phyloP scores from a whole-genome alignment of 106 monocot species.

The Acanthochlamys bracteata region DNA sequence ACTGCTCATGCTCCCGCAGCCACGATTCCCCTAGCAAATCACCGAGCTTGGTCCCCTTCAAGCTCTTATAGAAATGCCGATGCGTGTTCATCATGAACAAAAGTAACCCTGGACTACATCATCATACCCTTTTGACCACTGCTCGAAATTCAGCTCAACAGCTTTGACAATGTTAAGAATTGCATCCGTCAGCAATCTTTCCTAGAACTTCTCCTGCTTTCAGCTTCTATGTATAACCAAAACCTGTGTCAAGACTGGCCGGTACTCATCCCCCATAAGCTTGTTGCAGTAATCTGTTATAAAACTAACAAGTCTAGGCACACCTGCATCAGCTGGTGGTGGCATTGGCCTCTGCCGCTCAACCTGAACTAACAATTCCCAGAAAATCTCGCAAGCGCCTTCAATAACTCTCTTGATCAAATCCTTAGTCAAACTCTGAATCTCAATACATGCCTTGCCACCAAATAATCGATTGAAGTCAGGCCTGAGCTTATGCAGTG shows the following conservation, averaged over 20 bases:
- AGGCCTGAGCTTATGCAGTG: slow-evolving; percentile 59
- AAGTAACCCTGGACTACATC: slow-evolving; percentile 35
- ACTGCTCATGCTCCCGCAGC: slow-evolving; percentile 73
- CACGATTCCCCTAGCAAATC: slow-evolving; percentile 56
- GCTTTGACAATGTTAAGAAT: slow-evolving; percentile 60
- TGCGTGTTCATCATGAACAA: slow-evolving; percentile 86
- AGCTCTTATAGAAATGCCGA: slow-evolving; percentile 70
- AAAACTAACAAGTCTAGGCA: slow-evolving; percentile 66
- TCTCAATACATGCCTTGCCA: slow-evolving; percentile 57
- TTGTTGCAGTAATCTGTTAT: slow-evolving; percentile 70
- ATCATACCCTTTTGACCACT: slow-evolving; percentile 65
- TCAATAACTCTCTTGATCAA: slow-evolving; percentile 72
- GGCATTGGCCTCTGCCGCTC: slow-evolving; percentile 52
- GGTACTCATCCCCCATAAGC: slow-evolving; percentile 64
- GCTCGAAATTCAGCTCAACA: slow-evolving; percentile 64
- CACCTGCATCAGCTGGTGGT: slow-evolving; percentile 59
- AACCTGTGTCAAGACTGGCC: slow-evolving; percentile 59
- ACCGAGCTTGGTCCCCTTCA: slow-evolving; percentile 62
- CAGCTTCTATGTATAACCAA: slow-evolving; percentile 65
- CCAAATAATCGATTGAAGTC: slow-evolving; percentile 86
- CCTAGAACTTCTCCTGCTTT: slow-evolving; percentile 60
- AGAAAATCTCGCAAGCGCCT: slow-evolving; percentile 85
- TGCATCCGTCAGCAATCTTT: slow-evolving; percentile 46
- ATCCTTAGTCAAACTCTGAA: slow-evolving; percentile 67
- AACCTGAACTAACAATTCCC: slow-evolving; percentile 81